Conservation (phyloP, 352 stramenopile species). For the Pythium dissotocum region DNA sequence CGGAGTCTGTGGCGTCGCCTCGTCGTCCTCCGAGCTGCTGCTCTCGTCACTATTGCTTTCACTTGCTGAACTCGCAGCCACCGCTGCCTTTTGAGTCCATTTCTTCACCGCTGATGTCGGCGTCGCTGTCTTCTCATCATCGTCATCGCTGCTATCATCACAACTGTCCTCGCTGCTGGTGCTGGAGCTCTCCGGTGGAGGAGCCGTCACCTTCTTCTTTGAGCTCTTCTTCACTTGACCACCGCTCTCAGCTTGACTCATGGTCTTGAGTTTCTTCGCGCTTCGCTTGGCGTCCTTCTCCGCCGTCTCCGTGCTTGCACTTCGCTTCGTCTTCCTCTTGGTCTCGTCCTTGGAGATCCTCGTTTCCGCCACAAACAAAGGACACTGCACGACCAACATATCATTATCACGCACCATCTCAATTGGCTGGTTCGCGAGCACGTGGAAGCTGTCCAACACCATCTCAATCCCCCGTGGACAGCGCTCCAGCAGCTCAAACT, state of each 20-base stretch:
- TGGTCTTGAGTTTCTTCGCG: background rate
- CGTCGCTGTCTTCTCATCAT: background rate
- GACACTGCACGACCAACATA: constrained; percentile 53
- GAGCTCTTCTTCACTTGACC: background rate
- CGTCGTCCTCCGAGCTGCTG: constrained; percentile 24
- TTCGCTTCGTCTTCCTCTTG: constrained; percentile 9
- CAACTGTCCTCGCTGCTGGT: constrained; percentile 22
- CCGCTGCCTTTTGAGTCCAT: background rate
- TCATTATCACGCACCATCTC: constrained; percentile 67
- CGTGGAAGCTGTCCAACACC: constrained; percentile 53
- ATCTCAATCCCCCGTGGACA: constrained; percentile 60
- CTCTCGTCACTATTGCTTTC: constrained; percentile 26
- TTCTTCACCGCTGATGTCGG: background rate
- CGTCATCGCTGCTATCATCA: constrained; percentile 16
- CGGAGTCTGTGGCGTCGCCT: constrained; percentile 9
- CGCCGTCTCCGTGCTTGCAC: background rate
- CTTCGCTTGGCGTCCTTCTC: background rate
- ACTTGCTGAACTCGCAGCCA: background rate
- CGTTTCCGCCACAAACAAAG: constrained; percentile 16
- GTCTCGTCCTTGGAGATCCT: background rate
- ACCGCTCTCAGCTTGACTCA: background rate
- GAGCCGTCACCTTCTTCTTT: background rate
- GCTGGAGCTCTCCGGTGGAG: background rate
- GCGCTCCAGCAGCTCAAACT: constrained; percentile 51
- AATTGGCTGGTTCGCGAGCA: constrained; percentile 61